A percentile compares a stretch with the other conserved stretches of the same genome.
Evolutionary conservation across 192 early-diverging fungal genomes (phyloP).

Genomic region (Umbelopsis isabellina): DNA sequence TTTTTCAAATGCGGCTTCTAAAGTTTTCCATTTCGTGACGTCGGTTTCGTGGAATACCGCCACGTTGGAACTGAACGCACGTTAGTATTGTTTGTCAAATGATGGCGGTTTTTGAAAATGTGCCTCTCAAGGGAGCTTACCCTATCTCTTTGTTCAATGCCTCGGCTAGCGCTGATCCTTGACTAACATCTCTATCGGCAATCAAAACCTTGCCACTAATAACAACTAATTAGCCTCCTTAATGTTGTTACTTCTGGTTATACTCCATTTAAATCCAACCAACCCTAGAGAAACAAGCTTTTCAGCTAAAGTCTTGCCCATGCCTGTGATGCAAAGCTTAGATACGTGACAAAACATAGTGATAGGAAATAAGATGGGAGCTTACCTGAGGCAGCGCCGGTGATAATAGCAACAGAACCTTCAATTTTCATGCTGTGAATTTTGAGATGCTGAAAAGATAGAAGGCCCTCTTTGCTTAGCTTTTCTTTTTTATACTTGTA

Average conservation of each 20-base stretch:
- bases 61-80: not conserved
- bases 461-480: no score
- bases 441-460: not conserved
- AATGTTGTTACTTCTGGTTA: not conserved
- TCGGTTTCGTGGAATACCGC: slow-evolving; percentile 11
- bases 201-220: slow-evolving; percentile 2
- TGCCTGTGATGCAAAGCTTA: not conserved
- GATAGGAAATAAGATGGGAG: not conserved
- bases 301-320: slow-evolving; percentile 14
- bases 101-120: no score
- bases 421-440: slow-evolving; percentile 5
- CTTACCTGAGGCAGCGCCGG: slow-evolving; percentile 14
- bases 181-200: not conserved
- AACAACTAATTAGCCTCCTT: not conserved
- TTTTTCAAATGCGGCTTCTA: slow-evolving; percentile 2
- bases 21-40: slow-evolving; percentile 9
- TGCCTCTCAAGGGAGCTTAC: not conserved
- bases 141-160: not conserved
- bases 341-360: not conserved
- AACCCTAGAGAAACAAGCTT: not conserved
- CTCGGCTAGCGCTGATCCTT: not conserved
- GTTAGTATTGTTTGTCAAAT: not conserved
- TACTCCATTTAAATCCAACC: not conserved
- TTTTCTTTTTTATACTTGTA: no score
- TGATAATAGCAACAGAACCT: slow-evolving; percentile 7